Evolutionary conservation across 2,329 filamentous ascomycete genomes (phyloP).

Genomic region (Sphaerulina musiva): DNA sequence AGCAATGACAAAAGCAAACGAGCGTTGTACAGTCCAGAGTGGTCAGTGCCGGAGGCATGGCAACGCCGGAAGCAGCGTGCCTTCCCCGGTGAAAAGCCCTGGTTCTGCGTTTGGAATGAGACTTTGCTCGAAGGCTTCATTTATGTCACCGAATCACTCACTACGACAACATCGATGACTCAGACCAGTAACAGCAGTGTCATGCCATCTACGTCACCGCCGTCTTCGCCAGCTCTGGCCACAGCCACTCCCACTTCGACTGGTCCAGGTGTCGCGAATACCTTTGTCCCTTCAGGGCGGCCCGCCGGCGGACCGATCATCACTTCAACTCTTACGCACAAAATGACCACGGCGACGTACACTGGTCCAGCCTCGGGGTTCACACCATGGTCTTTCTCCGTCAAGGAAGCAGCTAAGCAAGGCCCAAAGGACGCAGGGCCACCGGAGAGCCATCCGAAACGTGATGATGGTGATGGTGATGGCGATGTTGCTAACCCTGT

Average conservation of each 20-base stretch:
- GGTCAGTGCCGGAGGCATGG: conserved; percentile 15
- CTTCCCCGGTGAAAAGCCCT: conserved; percentile 54
- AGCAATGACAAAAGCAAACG: conserved; percentile 26
- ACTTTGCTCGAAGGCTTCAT: conserved; percentile 63
- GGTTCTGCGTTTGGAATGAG: conserved; percentile 65
- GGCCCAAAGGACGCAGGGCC: not conserved
- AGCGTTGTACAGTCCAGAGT: conserved; percentile 18
- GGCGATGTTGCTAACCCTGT: not conserved
- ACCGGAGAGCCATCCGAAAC: not conserved
- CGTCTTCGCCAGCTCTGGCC: conserved; percentile 12
- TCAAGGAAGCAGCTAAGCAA: conserved; percentile 5
- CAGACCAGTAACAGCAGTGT: conserved; percentile 9
- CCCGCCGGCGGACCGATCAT: conserved; percentile 5
- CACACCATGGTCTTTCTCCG: not conserved
- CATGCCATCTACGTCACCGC: conserved; percentile 9
- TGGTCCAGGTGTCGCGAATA: not conserved
- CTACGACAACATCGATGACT: conserved; percentile 15
- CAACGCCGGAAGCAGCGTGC: conserved; percentile 38
- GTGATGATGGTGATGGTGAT: conserved; percentile 1
- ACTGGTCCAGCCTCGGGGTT: conserved; percentile 2
- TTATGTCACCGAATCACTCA: conserved; percentile 52
- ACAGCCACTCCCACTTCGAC: conserved; percentile 1
- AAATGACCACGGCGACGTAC: conserved; percentile 5
- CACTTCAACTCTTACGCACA: conserved; percentile 2
- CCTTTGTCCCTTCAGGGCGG: conserved; percentile 10